Evolutionary conservation across 1,139 yeast genomes (phyloP).

Genomic region (Geotrichum fermentans): DNA sequence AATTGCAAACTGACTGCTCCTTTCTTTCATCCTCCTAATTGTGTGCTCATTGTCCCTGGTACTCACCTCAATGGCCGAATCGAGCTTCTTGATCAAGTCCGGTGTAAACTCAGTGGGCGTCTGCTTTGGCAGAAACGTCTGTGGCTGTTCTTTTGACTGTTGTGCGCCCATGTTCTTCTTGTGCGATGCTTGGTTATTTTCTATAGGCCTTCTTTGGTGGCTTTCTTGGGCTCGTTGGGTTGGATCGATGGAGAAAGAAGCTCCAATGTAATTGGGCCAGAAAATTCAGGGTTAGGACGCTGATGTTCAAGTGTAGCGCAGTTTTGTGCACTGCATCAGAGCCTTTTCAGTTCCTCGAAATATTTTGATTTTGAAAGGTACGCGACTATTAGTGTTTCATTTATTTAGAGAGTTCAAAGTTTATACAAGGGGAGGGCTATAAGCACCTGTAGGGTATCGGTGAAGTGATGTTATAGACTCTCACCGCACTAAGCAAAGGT

Average conservation of each 20-base stretch:
- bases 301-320: background rate
- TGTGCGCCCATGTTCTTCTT: constrained; percentile 23
- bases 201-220: background rate
- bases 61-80: constrained; percentile 59
- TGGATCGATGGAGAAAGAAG: background rate
- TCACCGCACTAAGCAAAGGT: too few relatives aligned
- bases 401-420: too few relatives aligned
- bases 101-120: constrained; percentile 75
- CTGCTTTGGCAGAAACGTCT: constrained; percentile 44
- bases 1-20: too few relatives aligned
- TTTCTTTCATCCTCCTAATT: background rate
- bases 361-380: too few relatives aligned
- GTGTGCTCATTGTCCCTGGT: background rate
- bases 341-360: too few relatives aligned
- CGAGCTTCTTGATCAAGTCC: constrained; percentile 64
- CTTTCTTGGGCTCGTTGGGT: background rate
- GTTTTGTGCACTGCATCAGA: too few relatives aligned
- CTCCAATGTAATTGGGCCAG: background rate
- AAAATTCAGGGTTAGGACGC: background rate
- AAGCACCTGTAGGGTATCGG: too few relatives aligned
- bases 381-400: too few relatives aligned
- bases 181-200: background rate
- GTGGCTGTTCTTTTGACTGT: constrained; percentile 21
- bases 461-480: too few relatives aligned
- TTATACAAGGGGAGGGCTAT: too few relatives aligned